A percentile compares a stretch with the other conserved stretches of the same genome.
These are phyloP conservation scores for Ustilaginoidea virens DNA, from an alignment of 2,329 filamentous ascomycete species.

Conservation along the genomic window DNA sequence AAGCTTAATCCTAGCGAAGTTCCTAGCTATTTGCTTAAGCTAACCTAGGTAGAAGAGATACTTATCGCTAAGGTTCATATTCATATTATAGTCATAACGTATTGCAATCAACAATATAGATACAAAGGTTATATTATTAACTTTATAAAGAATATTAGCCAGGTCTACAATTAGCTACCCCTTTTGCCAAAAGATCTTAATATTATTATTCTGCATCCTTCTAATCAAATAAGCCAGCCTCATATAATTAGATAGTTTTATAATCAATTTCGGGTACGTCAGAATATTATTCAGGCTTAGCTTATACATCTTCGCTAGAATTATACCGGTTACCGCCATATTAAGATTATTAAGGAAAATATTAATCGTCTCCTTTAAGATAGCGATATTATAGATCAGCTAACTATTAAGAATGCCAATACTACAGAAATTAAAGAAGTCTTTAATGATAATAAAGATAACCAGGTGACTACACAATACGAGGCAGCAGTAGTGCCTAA, in stretches of 20 bases:
- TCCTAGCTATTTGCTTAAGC: conserved; percentile 1
- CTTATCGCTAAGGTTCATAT: conserved; percentile 4
- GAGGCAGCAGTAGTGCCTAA: background rate
- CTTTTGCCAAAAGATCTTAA: background rate
- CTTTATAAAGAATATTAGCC: background rate
- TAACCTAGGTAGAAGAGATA: conserved; percentile 3
- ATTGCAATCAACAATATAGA: background rate
- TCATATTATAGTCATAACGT: conserved; percentile 1
- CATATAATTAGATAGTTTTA: background rate
- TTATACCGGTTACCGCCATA: background rate
- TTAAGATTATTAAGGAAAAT: background rate
- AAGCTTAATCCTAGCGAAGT: conserved; percentile 4
- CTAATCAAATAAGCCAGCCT: background rate
- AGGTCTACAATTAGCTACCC: background rate
- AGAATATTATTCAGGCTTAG: background rate
- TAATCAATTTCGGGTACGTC: background rate
- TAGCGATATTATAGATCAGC: background rate
- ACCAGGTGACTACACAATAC: background rate
- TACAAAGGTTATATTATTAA: background rate
- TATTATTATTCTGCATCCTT: background rate
- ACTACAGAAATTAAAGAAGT: background rate
- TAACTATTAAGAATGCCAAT: background rate
- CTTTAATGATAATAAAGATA: background rate
- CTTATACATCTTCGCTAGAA: background rate
- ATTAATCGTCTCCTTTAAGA: background rate